These are phyloP conservation scores for Chlorella sp. DNA, from an alignment of 139 green algal species.

Conservation along the genomic window DNA sequence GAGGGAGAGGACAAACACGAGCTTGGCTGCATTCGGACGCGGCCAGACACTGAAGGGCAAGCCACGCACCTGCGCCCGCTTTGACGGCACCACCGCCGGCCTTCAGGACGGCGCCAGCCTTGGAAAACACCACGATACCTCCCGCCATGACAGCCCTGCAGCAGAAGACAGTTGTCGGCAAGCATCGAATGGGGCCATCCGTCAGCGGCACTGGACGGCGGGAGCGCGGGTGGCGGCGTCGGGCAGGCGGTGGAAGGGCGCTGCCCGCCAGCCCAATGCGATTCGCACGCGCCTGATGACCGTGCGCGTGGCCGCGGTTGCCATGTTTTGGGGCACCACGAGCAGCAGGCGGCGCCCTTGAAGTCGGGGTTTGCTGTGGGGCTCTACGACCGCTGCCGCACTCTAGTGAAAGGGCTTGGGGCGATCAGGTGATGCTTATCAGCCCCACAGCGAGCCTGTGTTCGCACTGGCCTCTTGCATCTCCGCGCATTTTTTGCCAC, in stretches of 20 bases:
- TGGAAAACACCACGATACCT: constrained; percentile 37
- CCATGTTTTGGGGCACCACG: neutral
- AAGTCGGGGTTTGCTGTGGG: neutral
- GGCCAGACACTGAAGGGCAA: no score
- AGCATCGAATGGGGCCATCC: neutral
- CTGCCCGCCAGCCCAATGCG: no score
- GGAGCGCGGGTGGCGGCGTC: no score
- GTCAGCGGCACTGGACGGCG: neutral
- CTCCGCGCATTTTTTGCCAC: no score
- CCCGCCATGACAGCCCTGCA: constrained; percentile 44
- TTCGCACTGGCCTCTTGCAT: no score
- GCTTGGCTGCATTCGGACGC: no score
- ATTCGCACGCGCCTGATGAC: neutral
- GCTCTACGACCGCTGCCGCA: neutral
- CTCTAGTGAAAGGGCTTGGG: no score
- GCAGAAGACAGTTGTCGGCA: neutral
- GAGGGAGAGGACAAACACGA: no score
- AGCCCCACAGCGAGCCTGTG: no score
- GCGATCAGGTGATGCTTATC: no score
- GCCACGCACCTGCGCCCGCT: neutral
- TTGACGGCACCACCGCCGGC: constrained; percentile 31
- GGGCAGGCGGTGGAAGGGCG: neutral
- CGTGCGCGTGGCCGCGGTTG: neutral
- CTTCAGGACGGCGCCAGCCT: constrained; percentile 40
- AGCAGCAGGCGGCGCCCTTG: neutral